Conservation (phyloP, 169 alveolate genomes). For the Eimeria mitis region DNA sequence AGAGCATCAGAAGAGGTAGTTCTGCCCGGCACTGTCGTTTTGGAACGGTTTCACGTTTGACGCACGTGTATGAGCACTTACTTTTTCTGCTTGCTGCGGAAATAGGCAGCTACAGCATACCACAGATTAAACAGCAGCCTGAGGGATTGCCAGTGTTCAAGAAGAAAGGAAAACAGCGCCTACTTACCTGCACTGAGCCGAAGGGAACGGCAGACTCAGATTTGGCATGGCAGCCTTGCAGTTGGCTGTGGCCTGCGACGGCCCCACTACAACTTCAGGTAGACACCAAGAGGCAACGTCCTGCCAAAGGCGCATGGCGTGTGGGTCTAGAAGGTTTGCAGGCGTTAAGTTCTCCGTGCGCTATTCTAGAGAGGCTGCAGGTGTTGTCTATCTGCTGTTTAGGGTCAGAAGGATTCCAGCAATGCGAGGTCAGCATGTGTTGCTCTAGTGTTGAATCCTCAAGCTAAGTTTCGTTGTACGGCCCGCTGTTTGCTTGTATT, state of each 20-base stretch:
- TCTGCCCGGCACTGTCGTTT: background rate
- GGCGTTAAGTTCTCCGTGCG: background rate
- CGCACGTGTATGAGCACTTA: background rate
- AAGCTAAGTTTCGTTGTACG: background rate
- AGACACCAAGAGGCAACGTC: conserved; percentile 45
- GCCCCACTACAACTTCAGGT: conserved; percentile 48
- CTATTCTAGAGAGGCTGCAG: background rate
- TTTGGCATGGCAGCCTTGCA: conserved; percentile 53
- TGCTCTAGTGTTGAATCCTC: background rate
- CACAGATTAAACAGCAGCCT: background rate
- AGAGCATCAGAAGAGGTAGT: background rate
- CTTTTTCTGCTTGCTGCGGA: background rate
- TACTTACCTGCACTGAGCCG: conserved; percentile 63
- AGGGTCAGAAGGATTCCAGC: background rate
- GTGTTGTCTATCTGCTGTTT: background rate
- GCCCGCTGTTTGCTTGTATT: background rate
- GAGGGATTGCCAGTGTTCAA: background rate
- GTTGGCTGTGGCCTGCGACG: conserved; percentile 38
- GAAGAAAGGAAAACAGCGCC: background rate
- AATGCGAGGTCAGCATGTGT: background rate
- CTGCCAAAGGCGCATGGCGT: conserved; percentile 14
- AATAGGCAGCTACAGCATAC: background rate
- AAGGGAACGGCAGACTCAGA: conserved; percentile 57
- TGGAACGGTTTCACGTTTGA: background rate
- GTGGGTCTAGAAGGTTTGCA: background rate